Percentiles rank a stretch among this genome's conserved stretches.
Conservation (phyloP, 1,284 basidiomycete species). For the Cryptococcus jaspeensis region DNA sequence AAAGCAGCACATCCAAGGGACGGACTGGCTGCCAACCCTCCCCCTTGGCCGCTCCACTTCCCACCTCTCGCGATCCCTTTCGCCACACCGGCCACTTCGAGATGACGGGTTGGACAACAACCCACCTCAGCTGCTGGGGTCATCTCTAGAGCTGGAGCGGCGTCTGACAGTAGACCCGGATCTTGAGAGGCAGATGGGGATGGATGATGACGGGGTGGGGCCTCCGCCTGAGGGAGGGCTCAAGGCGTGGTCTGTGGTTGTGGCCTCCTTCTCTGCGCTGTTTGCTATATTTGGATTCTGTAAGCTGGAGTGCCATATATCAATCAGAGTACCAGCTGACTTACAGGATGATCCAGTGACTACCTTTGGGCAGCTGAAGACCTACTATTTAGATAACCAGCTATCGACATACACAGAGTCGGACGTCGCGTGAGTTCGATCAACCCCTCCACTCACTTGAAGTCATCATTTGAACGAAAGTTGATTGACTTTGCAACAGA, state of each 20-base stretch:
- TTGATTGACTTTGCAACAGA: slow-evolving; percentile 13
- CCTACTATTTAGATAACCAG: slow-evolving; percentile 43
- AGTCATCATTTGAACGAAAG: too few species aligned
- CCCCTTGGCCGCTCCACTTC: too few species aligned
- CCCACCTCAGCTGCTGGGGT: slow-evolving; percentile 24
- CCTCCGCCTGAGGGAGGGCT: slow-evolving; percentile 48
- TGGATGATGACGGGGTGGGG: slow-evolving; percentile 25
- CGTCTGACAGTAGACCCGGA: slow-evolving; percentile 27
- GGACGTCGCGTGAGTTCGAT: slow-evolving; percentile 36
- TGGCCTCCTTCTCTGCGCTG: slow-evolving; percentile 35
- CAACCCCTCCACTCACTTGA: too few species aligned
- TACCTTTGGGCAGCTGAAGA: slow-evolving; percentile 41
- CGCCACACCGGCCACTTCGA: too few species aligned
- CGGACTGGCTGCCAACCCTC: too few species aligned
- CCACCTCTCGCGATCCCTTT: too few species aligned
- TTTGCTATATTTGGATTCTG: slow-evolving; percentile 47
- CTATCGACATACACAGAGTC: slow-evolving; percentile 34
- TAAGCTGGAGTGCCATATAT: too few species aligned
- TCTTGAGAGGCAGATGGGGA: slow-evolving; percentile 27
- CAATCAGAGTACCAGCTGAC: slow-evolving; percentile 18
- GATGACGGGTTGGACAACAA: slow-evolving; percentile 35
- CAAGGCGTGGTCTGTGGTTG: slow-evolving; percentile 44
- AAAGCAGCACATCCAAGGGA: too few species aligned
- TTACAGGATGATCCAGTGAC: slow-evolving; percentile 33
- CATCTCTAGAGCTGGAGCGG: slow-evolving; percentile 19